Evolutionary conservation across 176 grass and related monocot genomes (phyloP), one percentile per base, ranked within the genome.

Genomic region (Saccharum officinarum): DNA sequence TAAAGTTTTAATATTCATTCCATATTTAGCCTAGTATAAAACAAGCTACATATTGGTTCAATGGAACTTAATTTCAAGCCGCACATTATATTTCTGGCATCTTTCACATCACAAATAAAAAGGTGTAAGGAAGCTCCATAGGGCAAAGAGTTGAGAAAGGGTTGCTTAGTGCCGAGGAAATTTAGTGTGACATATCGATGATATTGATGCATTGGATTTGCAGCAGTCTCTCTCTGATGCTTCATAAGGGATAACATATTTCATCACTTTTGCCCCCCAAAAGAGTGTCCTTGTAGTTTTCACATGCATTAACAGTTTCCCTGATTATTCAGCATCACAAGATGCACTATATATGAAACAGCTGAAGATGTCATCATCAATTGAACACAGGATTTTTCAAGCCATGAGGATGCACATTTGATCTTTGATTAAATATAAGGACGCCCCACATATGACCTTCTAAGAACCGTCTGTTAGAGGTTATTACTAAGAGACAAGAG

Each of bases 341-440:
- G 57, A 65, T 62, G n/a, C 47, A 75, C 22, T 69, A 67, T 18
- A 83, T 80, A 69, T 71, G 40, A 37, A 86, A 77, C 71, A 81
- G 64, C 78, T 23, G 5, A 50, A 28, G 22, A 39, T 22, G 6
- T 15, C 71, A 61, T 42, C 39, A 70, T 69, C 11, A 60, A 38
- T 22, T 47, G 38, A 69, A 77, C 67, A 69, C 1, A 42, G 8
- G 37, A 68, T 79, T 46, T 45, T 22, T 42, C 18, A 67, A 34
- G 67, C 14, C 34, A 62, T 12, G 23, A 80, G 9, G 25, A 78
- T 44, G n/a, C 23, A 12, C 69, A 87, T 72, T 30, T 42, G 60
- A 80, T 75, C 17, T 69, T 67, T 23, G 50, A 26, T 12, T 62
- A 82, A 41, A 36, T 67, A 70, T 26, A 70, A 70, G 66, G 31